These are phyloP conservation scores for Lasiodiplodia theobromae DNA, from an alignment of 2,329 filamentous ascomycete species.

Conservation along the genomic window DNA sequence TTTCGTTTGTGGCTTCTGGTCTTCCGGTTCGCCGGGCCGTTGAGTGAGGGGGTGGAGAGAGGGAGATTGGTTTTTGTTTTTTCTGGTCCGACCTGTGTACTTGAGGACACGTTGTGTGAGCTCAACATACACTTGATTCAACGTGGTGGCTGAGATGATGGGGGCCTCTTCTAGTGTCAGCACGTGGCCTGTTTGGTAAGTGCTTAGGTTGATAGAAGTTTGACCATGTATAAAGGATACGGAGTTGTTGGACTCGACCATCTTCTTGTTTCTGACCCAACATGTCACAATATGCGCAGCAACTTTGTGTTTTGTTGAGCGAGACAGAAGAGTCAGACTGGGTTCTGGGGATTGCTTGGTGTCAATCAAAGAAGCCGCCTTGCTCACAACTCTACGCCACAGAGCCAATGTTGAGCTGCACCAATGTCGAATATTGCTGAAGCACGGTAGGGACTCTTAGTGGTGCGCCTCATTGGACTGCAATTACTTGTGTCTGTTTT, in stretches of 20 bases:
- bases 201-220: neutral
- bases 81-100: neutral
- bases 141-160: neutral
- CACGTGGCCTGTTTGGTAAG: neutral
- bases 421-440: neutral
- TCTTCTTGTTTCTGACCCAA: too few species aligned
- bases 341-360: too few species aligned
- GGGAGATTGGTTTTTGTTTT: neutral
- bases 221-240: too few species aligned
- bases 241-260: too few species aligned
- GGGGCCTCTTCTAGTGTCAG: neutral
- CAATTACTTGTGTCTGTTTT: neutral
- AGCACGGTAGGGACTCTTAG: neutral
- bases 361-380: too few species aligned
- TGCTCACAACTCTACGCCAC: neutral
- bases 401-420: neutral
- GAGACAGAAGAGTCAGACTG: too few species aligned
- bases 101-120: neutral
- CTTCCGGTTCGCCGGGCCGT: neutral
- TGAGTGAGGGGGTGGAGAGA: neutral
- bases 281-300: too few species aligned
- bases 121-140: neutral
- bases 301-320: too few species aligned
- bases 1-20: neutral
- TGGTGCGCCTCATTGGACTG: neutral